phyloP scores from a whole-genome alignment of 1,284 basidiomycete species.

The Veloporphyrellus conicus region DNA sequence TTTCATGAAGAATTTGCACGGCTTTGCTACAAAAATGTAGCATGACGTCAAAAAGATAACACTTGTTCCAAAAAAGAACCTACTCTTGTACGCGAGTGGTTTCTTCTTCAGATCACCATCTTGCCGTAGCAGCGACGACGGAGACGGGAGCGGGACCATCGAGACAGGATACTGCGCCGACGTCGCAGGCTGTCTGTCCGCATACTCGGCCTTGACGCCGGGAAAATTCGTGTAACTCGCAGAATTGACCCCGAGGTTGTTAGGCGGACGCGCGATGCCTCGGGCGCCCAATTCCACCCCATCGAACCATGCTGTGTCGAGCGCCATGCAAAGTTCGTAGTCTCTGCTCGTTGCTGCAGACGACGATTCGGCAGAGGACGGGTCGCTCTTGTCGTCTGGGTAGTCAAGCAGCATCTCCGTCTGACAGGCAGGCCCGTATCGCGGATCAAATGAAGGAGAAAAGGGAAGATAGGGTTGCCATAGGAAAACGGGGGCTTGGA shows the following conservation, averaged over 20 bases:
- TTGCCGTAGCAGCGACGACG: slow-evolving; percentile 7
- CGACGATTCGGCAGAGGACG: slow-evolving; percentile 27
- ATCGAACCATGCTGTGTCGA: slow-evolving; percentile 9
- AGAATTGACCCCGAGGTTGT: slow-evolving; percentile 11
- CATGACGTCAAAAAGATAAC: slow-evolving; percentile 34
- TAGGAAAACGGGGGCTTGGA: slow-evolving; percentile 21
- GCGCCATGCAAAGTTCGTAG: slow-evolving; percentile 4
- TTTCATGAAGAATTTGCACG: slow-evolving; percentile 55
- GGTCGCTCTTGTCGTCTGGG: slow-evolving; percentile 28
- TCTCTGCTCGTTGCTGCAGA: slow-evolving; percentile 14
- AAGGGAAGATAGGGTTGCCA: slow-evolving; percentile 25
- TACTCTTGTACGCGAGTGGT: slow-evolving; percentile 30
- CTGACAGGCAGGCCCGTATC: slow-evolving; percentile 11
- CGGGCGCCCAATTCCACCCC: slow-evolving; percentile 1
- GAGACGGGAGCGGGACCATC: slow-evolving; percentile 2
- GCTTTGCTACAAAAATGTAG: slow-evolving; percentile 48
- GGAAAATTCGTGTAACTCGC: slow-evolving; percentile 12
- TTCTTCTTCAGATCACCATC: slow-evolving; percentile 23
- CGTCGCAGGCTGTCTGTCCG: slow-evolving; percentile 4
- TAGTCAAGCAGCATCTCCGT: slow-evolving; percentile 11
- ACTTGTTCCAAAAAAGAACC: not conserved
- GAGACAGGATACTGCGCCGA: slow-evolving; percentile 11
- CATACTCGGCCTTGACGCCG: slow-evolving; percentile 12
- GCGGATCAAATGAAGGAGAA: slow-evolving; percentile 17
- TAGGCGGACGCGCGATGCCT: slow-evolving; percentile 5